Conservation (phyloP, 371 early-diverging fungal genomes). For the Umbelopsis sp. region DNA sequence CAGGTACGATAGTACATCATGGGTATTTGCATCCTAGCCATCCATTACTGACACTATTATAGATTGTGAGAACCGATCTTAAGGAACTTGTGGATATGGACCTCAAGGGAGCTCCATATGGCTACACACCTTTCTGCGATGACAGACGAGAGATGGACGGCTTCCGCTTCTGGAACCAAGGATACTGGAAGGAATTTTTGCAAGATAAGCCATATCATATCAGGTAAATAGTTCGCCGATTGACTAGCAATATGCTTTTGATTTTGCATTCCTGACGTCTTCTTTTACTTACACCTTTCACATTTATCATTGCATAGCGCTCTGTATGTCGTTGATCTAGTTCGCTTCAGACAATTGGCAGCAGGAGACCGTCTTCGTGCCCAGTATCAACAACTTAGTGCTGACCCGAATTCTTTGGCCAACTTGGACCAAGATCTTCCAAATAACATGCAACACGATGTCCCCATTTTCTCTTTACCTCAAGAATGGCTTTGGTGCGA, state of each 20-base stretch:
- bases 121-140: conserved; percentile 95
- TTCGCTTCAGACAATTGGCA: conserved; percentile 87
- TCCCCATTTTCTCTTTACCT: conserved; percentile 91
- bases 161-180: conserved; percentile 95
- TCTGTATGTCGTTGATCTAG: conserved; percentile 91
- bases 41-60: background rate
- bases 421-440: conserved; percentile 97
- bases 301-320: conserved; percentile 54
- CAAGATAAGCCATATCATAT: conserved; percentile 94
- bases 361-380: conserved; percentile 93
- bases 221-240: conserved; percentile 33
- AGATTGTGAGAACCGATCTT: conserved; percentile 92
- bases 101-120: conserved; percentile 90
- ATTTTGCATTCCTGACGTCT: too few relatives aligned
- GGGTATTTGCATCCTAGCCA: background rate
- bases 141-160: conserved; percentile 93
- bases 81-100: conserved; percentile 91
- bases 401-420: conserved; percentile 88
- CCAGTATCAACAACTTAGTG: conserved; percentile 89
- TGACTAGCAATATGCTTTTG: background rate
- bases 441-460: conserved; percentile 90
- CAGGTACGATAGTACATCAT: conserved; percentile 54
- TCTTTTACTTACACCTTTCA: too few relatives aligned
- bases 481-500: conserved; percentile 98
- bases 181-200: conserved; percentile 93